phyloP scores from a whole-genome alignment of 1,284 basidiomycete genomes.

The Xerocomus amazonicus region DNA sequence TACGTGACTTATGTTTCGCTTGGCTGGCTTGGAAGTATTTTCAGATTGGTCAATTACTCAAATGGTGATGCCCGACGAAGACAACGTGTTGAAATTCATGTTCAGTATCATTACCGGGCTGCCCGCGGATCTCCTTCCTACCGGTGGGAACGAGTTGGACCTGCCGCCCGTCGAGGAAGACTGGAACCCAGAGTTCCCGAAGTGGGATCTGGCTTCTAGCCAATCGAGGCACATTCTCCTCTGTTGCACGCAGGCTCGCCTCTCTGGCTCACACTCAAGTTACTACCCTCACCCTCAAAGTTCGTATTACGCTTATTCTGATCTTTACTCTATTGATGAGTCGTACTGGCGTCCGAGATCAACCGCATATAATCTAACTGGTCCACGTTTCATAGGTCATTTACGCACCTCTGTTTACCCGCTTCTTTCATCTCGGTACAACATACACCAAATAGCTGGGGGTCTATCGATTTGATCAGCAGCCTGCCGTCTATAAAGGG shows the following conservation, averaged over 20 bases:
- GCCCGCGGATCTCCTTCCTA: background rate
- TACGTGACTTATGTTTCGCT: constrained; percentile 11
- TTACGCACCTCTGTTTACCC: background rate
- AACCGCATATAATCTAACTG: constrained; percentile 10
- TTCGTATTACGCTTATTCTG: background rate
- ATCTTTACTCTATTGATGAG: background rate
- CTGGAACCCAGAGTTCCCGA: background rate
- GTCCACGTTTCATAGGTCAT: constrained; percentile 1
- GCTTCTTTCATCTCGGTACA: constrained; percentile 4
- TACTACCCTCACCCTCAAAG: background rate
- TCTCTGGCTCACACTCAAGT: background rate
- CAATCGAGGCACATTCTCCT: background rate
- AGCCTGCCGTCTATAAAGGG: constrained; percentile 25
- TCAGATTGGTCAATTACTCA: background rate
- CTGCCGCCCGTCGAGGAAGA: background rate
- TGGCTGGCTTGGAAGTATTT: background rate
- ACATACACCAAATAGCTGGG: background rate
- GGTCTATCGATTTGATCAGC: background rate
- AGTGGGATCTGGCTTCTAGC: background rate
- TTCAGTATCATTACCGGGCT: background rate
- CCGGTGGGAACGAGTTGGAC: background rate
- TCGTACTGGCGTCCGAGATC: constrained; percentile 2
- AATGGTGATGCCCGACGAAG: background rate
- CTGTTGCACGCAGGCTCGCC: background rate
- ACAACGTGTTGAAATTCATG: background rate